Evolutionary conservation across 306 rosid species (phyloP).

Genomic region (Vigna mungo): DNA sequence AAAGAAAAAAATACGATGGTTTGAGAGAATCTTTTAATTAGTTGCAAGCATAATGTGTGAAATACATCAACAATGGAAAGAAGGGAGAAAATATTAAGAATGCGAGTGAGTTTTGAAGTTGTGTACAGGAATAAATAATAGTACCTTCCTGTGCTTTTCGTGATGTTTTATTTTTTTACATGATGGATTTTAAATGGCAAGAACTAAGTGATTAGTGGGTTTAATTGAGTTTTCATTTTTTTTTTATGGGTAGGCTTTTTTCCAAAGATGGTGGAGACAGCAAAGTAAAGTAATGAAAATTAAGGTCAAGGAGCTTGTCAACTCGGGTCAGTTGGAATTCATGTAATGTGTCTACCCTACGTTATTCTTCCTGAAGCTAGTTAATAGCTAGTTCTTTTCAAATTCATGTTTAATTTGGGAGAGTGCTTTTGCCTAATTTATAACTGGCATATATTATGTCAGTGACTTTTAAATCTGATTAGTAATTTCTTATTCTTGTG

Average conservation of each 20-base stretch:
- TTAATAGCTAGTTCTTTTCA: slow-evolving; percentile 4
- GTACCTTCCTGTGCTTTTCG: background rate
- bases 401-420: slow-evolving; percentile 4
- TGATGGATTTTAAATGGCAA: background rate
- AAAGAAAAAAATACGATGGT: background rate
- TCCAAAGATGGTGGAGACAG: slow-evolving; percentile 92
- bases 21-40: background rate
- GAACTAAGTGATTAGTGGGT: slow-evolving; percentile 18
- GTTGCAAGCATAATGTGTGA: background rate
- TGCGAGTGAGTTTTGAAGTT: background rate
- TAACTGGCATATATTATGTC: slow-evolving; percentile 9
- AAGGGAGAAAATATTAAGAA: background rate
- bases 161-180: background rate
- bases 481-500: background rate
- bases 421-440: slow-evolving; percentile 21
- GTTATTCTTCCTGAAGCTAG: slow-evolving; percentile 23
- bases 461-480: slow-evolving; percentile 33
- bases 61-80: background rate
- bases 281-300: slow-evolving; percentile 67
- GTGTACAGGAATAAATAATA: background rate
- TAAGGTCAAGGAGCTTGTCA: slow-evolving; percentile 75
- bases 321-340: slow-evolving; percentile 85
- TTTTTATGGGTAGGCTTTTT: slow-evolving; percentile 62
- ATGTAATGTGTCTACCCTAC: slow-evolving; percentile 54
- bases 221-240: slow-evolving; percentile 21